A percentile compares a stretch with the other conserved stretches of the same genome.
Evolutionary conservation across 176 grass and related monocot species (phyloP).

Genomic region (Poa pratensis): DNA sequence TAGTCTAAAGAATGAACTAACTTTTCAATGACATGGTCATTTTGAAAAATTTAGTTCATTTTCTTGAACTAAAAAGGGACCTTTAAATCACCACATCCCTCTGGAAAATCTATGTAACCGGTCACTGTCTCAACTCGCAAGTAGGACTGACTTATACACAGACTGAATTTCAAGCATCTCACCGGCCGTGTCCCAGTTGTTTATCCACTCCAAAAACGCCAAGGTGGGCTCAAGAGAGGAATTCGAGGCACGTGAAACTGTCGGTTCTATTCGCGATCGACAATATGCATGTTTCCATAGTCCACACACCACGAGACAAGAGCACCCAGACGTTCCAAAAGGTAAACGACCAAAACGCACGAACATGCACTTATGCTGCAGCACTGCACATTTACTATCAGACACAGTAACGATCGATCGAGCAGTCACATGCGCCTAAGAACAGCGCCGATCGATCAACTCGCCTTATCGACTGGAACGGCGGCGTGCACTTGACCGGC

Average conservation of each 20-base stretch:
- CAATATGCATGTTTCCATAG: background rate
- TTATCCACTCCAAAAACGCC: no score
- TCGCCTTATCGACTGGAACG: background rate
- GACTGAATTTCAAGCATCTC: no score
- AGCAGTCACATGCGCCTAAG: no score
- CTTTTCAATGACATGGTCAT: no score
- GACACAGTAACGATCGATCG: constrained; percentile 27
- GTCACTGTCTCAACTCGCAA: no score
- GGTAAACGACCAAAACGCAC: constrained; percentile 5
- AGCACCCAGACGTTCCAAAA: constrained; percentile 10
- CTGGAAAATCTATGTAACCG: no score
- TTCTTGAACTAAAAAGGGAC: no score
- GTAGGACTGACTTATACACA: no score
- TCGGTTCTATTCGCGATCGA: constrained; percentile 7
- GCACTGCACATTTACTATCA: background rate
- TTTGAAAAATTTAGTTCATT: no score
- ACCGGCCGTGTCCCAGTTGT: no score
- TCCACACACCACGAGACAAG: background rate
- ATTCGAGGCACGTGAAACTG: constrained; percentile 33
- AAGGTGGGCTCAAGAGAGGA: background rate
- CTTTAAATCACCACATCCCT: no score
- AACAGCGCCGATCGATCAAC: constrained; percentile 24
- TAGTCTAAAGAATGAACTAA: no score
- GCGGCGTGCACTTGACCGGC: background rate
- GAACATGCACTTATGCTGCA: background rate